A percentile compares a stretch with the other conserved stretches of the same genome.
These are phyloP conservation scores for Hordeum marinum DNA, from an alignment of 176 grass and related monocot genomes.

Conservation along the genomic window DNA sequence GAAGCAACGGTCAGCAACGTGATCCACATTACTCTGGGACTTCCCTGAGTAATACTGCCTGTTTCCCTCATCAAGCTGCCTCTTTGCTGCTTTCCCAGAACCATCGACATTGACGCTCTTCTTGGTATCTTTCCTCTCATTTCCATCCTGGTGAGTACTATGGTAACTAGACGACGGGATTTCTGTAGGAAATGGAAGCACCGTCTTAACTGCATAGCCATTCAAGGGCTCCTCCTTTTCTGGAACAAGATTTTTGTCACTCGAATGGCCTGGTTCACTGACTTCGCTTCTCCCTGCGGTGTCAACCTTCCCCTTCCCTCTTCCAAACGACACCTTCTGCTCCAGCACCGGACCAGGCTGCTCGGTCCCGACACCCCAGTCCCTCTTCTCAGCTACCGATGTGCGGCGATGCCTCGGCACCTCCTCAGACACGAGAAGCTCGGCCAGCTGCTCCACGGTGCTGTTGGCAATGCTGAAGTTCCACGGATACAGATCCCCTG, in stretches of 20 bases:
- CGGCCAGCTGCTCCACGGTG: constrained; percentile 59
- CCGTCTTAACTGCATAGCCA: constrained; percentile 74
- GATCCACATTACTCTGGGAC: constrained; percentile 29
- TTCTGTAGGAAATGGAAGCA: constrained; percentile 62
- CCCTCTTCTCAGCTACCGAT: constrained; percentile 44
- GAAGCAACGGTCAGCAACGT: constrained; percentile 51
- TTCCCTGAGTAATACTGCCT: constrained; percentile 41
- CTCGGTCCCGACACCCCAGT: constrained; percentile 44
- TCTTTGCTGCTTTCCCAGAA: constrained; percentile 43
- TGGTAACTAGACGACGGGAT: constrained; percentile 58
- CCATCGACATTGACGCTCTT: constrained; percentile 41
- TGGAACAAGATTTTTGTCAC: constrained; percentile 44
- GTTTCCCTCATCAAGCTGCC: constrained; percentile 41
- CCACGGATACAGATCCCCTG: constrained; percentile 80
- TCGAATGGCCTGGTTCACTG: constrained; percentile 27
- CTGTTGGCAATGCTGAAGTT: constrained; percentile 67
- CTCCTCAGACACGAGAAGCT: constrained; percentile 65
- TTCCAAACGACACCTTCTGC: constrained; percentile 43
- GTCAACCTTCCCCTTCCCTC: constrained; percentile 69
- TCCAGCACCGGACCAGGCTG: constrained; percentile 35
- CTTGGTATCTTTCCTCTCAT: constrained; percentile 48
- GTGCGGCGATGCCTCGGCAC: constrained; percentile 40
- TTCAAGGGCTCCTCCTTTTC: constrained; percentile 71
- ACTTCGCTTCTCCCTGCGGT: constrained; percentile 33
- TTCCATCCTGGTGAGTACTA: constrained; percentile 28